phyloP scores from a whole-genome alignment of 2,329 filamentous ascomycete species.

The Botrytis fragariae region DNA sequence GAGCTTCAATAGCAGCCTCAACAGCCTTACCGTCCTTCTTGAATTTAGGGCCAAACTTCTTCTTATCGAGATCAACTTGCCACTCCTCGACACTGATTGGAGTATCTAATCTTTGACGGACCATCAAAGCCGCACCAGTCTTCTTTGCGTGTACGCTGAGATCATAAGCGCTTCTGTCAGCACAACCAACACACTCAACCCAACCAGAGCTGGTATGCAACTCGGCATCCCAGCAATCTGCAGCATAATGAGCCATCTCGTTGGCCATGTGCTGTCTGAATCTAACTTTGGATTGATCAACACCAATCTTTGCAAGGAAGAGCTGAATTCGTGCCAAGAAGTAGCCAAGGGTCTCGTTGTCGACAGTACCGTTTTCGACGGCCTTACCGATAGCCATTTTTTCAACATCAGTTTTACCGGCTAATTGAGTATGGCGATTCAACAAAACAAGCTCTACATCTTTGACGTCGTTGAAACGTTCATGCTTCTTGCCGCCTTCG shows the following conservation, averaged over 20 bases:
- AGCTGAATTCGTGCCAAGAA: slow-evolving; percentile 92
- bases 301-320: slow-evolving; percentile 84
- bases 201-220: slow-evolving; percentile 88
- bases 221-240: slow-evolving; percentile 98
- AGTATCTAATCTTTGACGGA: slow-evolving; percentile 75
- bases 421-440: slow-evolving; percentile 79
- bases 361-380: slow-evolving; percentile 76
- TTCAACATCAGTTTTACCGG: slow-evolving; percentile 74
- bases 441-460: slow-evolving; percentile 81
- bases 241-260: slow-evolving; percentile 90
- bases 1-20: slow-evolving; percentile 68
- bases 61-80: slow-evolving; percentile 85
- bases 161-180: slow-evolving; percentile 93
- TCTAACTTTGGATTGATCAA: slow-evolving; percentile 83
- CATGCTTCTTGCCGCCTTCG: slow-evolving; percentile 89
- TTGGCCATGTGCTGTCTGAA: slow-evolving; percentile 97
- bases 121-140: slow-evolving; percentile 81
- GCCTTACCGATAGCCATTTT: slow-evolving; percentile 81
- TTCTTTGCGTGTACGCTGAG: slow-evolving; percentile 88
- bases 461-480: slow-evolving; percentile 81
- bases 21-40: slow-evolving; percentile 91
- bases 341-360: slow-evolving; percentile 98
- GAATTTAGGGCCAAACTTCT: slow-evolving; percentile 92
- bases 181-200: slow-evolving; percentile 98
- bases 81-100: slow-evolving; percentile 83